Conservation (phyloP, 2,329 filamentous ascomycete genomes). For the Myrmaecium sp. region DNA sequence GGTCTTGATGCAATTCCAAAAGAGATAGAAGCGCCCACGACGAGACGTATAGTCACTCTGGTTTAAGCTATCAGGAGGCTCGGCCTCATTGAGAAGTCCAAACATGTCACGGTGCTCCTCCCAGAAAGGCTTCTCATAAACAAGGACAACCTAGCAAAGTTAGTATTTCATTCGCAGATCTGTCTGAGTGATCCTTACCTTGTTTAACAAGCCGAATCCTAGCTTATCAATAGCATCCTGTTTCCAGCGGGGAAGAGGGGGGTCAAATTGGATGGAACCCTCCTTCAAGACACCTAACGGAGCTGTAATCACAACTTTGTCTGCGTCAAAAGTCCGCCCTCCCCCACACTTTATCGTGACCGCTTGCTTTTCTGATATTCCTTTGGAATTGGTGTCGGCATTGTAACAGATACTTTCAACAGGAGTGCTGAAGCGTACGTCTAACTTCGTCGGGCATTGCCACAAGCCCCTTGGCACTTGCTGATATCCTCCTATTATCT, state of each 20-base stretch:
- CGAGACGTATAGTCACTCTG: slow-evolving; percentile 64
- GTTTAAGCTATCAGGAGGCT: slow-evolving; percentile 49
- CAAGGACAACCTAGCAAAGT: slow-evolving; percentile 47
- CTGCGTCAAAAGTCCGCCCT: slow-evolving; percentile 62
- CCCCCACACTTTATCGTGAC: slow-evolving; percentile 55
- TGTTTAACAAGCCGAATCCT: slow-evolving; percentile 89
- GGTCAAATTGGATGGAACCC: slow-evolving; percentile 68
- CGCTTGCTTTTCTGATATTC: slow-evolving; percentile 11
- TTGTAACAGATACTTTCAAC: slow-evolving; percentile 62
- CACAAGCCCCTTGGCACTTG: slow-evolving; percentile 78
- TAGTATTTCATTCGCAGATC: neutral
- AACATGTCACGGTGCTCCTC: slow-evolving; percentile 82
- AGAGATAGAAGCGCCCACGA: slow-evolving; percentile 89
- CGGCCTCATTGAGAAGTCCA: slow-evolving; percentile 65
- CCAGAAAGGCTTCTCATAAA: slow-evolving; percentile 86
- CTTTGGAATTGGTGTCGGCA: slow-evolving; percentile 7
- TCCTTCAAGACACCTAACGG: slow-evolving; percentile 84
- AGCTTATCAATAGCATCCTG: slow-evolving; percentile 61
- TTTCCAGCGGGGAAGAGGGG: slow-evolving; percentile 79
- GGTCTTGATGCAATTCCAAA: slow-evolving; percentile 89
- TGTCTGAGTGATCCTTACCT: slow-evolving; percentile 29
- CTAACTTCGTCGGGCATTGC: slow-evolving; percentile 56
- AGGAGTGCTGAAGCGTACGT: slow-evolving; percentile 55
- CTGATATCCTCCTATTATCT: slow-evolving; percentile 87
- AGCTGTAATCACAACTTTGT: slow-evolving; percentile 77